Base-by-base conservation (phyloP, 805 yeast species). In the Kodamaea leandrae region DNA sequence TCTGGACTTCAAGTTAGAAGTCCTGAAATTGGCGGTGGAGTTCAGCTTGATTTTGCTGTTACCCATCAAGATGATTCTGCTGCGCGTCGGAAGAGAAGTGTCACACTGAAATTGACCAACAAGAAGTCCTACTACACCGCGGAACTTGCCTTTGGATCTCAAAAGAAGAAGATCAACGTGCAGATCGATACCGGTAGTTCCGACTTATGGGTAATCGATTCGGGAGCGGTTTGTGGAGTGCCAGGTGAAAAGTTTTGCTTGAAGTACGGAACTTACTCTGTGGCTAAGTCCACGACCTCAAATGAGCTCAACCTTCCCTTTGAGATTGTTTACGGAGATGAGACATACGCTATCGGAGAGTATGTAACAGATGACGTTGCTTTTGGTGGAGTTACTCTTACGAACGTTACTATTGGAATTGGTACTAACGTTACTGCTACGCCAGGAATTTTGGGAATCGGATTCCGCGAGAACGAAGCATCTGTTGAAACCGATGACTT, bases 171-270 rank as follows among this genome's bases (percentile, higher is more conserved):
- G 14, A 36, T 46, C 10, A 27, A 36, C 4, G 43, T 41, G 12
- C 32, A 32, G 10, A 36, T 43, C 17, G 47, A 43, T 29, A 46
- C 50, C 6, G 50, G 50, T 4, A 40, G 45, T 19, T 17, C 49
- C 4, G 43, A 40, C 26, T 39, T 43, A 12, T 46, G 49, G 49
- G 46, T 46, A 16, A 36, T 39, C n/a, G 33, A 36, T 17, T 37
- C 24, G 4, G 18, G 16, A 4, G 47, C 20, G 6, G 25, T 12
- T n/a, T 37, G 43, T 36, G 28, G 26, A 8, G 24, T 12, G 5
- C 14, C 12, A n/a, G 35, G 24, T 13, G n/a, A 19, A 4, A 13
- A 20, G 6, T 39, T 16, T 20, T 39, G 42, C 32, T 19, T 24
- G 26, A 14, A 32, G 17, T 28, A 28, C 10, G 51, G 50, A 3